phyloP scores from a whole-genome alignment of 2,329 filamentous ascomycete genomes.

The Stachybotrys chlorohalonatus region DNA sequence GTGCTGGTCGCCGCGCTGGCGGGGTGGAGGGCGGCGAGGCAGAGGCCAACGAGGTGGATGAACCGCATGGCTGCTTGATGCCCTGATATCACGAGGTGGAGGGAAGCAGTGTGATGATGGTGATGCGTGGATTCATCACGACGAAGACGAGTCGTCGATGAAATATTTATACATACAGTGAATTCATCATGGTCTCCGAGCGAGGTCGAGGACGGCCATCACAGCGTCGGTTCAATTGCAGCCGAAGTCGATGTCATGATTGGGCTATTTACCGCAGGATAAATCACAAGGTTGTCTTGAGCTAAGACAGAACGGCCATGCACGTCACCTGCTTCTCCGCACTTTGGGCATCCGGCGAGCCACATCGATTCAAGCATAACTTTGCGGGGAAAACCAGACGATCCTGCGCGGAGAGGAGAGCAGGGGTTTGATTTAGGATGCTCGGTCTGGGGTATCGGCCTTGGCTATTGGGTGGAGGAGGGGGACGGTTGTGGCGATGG shows the following conservation, averaged over 20 bases:
- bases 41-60: background rate
- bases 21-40: background rate
- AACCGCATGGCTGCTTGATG: background rate
- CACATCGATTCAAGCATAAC: no score
- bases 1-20: background rate
- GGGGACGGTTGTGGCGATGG: background rate
- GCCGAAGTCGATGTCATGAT: background rate
- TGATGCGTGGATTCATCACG: background rate
- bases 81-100: no score
- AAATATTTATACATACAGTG: background rate
- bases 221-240: background rate
- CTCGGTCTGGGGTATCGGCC: no score
- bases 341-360: no score
- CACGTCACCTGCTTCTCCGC: no score
- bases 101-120: background rate
- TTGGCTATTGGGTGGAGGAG: background rate
- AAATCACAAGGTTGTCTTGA: background rate
- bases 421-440: background rate
- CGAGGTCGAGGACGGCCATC: background rate
- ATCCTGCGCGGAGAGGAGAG: background rate
- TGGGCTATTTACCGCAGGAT: background rate
- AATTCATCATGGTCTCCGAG: background rate
- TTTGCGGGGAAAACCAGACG: background rate
- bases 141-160: background rate
- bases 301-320: no score